phyloP scores from a whole-genome alignment of 2,329 filamentous ascomycete species.

The Xylaria sp. region DNA sequence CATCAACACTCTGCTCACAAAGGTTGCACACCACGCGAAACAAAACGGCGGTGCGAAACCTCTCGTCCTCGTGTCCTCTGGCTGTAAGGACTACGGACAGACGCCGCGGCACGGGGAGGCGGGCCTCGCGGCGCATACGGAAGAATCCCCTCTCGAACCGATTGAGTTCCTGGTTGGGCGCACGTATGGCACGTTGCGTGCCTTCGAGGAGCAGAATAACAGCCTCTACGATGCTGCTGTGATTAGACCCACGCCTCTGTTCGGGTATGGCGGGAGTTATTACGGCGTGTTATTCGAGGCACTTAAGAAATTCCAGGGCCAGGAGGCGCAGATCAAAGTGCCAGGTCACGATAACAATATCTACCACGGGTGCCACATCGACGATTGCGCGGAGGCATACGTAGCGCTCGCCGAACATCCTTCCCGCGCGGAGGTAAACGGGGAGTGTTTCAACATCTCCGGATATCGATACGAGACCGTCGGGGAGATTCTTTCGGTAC shows the following conservation, averaged over 20 bases:
- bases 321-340: constrained; percentile 43
- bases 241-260: constrained; percentile 59
- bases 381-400: constrained; percentile 61
- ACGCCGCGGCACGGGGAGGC: constrained; percentile 49
- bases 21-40: constrained; percentile 44
- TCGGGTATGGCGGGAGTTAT: constrained; percentile 57
- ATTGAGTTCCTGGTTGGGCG: constrained; percentile 47
- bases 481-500: constrained; percentile 50
- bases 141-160: constrained; percentile 53
- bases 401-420: constrained; percentile 55
- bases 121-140: constrained; percentile 54
- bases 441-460: constrained; percentile 59
- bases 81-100: constrained; percentile 62
- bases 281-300: constrained; percentile 53
- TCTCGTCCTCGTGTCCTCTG: constrained; percentile 58
- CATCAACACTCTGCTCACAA: constrained; percentile 49
- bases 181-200: constrained; percentile 47
- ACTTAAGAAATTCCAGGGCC: constrained; percentile 37
- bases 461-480: constrained; percentile 56
- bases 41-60: constrained; percentile 48
- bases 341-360: constrained; percentile 52
- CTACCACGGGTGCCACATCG: constrained; percentile 59
- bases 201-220: constrained; percentile 49
- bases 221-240: constrained; percentile 56
- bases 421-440: constrained; percentile 47